Evolutionary conservation across 1,284 basidiomycete species (phyloP).

Genomic region (Leccinum fallax): DNA sequence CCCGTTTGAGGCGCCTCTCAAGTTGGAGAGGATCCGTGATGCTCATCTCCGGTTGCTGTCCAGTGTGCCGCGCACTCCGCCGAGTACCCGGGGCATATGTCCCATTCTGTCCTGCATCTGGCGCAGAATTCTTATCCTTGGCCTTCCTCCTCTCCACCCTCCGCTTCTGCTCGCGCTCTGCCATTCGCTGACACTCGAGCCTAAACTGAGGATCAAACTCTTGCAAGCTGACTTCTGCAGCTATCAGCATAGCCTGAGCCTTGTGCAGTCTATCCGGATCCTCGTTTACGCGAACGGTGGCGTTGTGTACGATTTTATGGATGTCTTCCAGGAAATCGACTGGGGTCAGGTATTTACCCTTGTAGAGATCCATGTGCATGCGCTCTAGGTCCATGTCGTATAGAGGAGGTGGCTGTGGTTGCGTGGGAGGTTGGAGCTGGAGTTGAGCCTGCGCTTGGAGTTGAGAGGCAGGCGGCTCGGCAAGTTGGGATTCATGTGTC

Average conservation of each 20-base stretch:
- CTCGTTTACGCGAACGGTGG: slow-evolving; percentile 61
- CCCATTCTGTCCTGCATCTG: slow-evolving; percentile 20
- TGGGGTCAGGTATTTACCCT: slow-evolving; percentile 86
- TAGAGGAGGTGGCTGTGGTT: slow-evolving; percentile 37
- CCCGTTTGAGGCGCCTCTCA: slow-evolving; percentile 72
- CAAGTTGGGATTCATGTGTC: slow-evolving; percentile 28
- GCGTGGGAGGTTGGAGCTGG: slow-evolving; percentile 17
- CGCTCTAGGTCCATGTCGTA: slow-evolving; percentile 90
- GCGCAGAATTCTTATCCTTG: slow-evolving; percentile 38
- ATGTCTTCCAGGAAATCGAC: slow-evolving; percentile 89
- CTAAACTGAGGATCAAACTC: slow-evolving; percentile 86
- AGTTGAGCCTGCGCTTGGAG: slow-evolving; percentile 39
- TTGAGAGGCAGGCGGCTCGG: slow-evolving; percentile 25
- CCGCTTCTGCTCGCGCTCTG: slow-evolving; percentile 73
- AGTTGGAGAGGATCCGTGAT: slow-evolving; percentile 74
- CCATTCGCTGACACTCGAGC: slow-evolving; percentile 89
- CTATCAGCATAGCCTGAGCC: slow-evolving; percentile 89
- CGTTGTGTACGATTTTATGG: slow-evolving; percentile 88
- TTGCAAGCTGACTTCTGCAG: slow-evolving; percentile 85
- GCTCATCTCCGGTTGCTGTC: slow-evolving; percentile 64
- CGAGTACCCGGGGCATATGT: slow-evolving; percentile 44
- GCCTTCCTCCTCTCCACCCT: slow-evolving; percentile 59
- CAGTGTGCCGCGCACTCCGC: slow-evolving; percentile 72
- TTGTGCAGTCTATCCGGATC: slow-evolving; percentile 81
- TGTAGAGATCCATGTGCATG: slow-evolving; percentile 88